Conservation (phyloP, 1,284 basidiomycete species). For the Malassezia vespertilionis region DNA sequence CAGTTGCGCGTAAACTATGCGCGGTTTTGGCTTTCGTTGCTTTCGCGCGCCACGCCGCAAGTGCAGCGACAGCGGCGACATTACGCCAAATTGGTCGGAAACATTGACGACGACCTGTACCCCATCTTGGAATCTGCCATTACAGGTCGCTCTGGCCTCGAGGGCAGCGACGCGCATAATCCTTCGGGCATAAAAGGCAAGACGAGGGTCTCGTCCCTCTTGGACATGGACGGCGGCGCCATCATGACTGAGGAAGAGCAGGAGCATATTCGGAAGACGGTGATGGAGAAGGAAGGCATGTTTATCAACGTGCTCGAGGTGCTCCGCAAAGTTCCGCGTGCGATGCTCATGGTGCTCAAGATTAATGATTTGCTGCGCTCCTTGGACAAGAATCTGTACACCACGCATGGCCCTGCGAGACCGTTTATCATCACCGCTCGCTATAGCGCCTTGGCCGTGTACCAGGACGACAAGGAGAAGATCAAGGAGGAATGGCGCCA, state of each 20-base stretch:
- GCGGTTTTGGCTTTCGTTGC: conserved; percentile 43
- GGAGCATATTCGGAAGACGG: conserved; percentile 46
- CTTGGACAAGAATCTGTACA: conserved; percentile 53
- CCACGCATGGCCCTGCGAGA: conserved; percentile 51
- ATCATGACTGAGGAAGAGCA: conserved; percentile 37
- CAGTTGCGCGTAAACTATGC: conserved; percentile 43
- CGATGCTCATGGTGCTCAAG: conserved; percentile 47
- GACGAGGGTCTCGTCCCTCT: conserved; percentile 27
- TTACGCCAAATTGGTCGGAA: conserved; percentile 40
- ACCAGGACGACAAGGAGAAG: conserved; percentile 60
- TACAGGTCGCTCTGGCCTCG: conserved; percentile 41
- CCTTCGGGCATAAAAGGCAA: conserved; percentile 36
- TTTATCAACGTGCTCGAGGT: conserved; percentile 39
- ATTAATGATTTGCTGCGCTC: conserved; percentile 50
- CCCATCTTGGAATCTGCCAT: conserved; percentile 45
- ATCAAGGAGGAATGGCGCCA: conserved; percentile 34
- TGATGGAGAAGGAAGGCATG: conserved; percentile 45
- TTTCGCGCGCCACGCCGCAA: conserved; percentile 33
- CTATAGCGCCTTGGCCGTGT: conserved; percentile 74
- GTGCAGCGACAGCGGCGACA: conserved; percentile 33
- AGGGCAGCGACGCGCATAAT: conserved; percentile 42
- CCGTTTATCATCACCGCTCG: conserved; percentile 77
- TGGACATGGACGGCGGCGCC: conserved; percentile 33
- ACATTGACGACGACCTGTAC: conserved; percentile 46
- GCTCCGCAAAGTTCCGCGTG: conserved; percentile 37